A percentile compares a stretch with the other conserved stretches of the same genome.
These are phyloP conservation scores for Leishmania tarentolae DNA, from an alignment of 208 protist species.

Conservation along the genomic window DNA sequence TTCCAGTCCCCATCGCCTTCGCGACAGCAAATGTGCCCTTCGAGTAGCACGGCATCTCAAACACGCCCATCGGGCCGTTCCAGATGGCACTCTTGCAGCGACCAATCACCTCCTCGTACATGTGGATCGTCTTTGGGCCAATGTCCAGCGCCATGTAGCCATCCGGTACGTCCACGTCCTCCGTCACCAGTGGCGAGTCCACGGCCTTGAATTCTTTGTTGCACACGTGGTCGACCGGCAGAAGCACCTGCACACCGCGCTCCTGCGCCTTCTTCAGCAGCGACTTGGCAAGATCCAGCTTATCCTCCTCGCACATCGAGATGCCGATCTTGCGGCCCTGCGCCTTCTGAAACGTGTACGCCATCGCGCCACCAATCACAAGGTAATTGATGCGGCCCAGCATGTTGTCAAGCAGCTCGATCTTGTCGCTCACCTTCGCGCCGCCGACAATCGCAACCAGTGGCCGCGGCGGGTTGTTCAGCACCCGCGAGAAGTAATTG, in stretches of 20 bases:
- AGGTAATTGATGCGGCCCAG: conserved; percentile 98
- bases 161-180: conserved; percentile 73
- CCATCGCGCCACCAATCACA: conserved; percentile 99
- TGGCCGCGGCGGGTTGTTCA: conserved; percentile 81
- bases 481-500: conserved; percentile 96
- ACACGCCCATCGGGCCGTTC: conserved; percentile 98
- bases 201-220: conserved; percentile 92
- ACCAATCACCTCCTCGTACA: conserved; percentile 81
- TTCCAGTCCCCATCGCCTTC: conserved; percentile 73
- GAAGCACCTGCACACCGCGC: conserved; percentile 95
- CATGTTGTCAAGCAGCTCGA: conserved; percentile 99
- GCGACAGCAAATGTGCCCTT: conserved; percentile 93
- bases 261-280: conserved; percentile 96
- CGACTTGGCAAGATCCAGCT: conserved; percentile 68
- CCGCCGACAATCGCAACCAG: conserved; percentile 97
- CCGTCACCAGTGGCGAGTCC: conserved; percentile 71
- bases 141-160: conserved; percentile 96
- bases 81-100: conserved; percentile 95
- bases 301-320: conserved; percentile 95
- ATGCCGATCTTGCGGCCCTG: conserved; percentile 92
- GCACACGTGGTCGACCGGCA: conserved; percentile 98
- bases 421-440: conserved; percentile 99
- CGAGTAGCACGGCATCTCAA: conserved; percentile 97
- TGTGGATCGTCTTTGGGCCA: conserved; percentile 91
- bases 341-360: conserved; percentile 97